Base-by-base conservation (phyloP, 2,329 filamentous ascomycete genomes). In the Metarhizium humberi region DNA sequence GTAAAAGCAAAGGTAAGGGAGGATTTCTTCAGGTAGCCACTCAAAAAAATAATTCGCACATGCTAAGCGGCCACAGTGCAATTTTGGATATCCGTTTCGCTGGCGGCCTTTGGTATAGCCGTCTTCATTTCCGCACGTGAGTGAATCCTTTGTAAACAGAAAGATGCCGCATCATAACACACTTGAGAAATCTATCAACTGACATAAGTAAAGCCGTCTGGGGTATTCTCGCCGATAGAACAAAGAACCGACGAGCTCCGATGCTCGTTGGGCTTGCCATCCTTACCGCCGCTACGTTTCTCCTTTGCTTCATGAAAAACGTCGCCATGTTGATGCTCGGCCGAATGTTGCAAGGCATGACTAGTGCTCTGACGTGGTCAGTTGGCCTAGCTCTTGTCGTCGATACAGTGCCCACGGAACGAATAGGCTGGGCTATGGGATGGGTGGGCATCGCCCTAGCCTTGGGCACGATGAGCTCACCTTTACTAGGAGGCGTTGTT, bases 321-420 rank as follows among this genome's bases (percentile, higher is more conserved):
- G 62, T 71, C 14, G 55, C 64, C 43, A 69, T 70, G 58, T 61
- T 71, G 18, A 59, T 71, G 52, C 54, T 66, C 38, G 69, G 67
- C 8, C 63, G 69, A 42, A 60, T 63, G 29, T 57, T 71, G 14
- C 69, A 71, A 53, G 69, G 69, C 43, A 57, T 67, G 51, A 67
- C 69, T 3, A 66, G 66, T 5, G 63, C 66, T 32, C 56, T 71
- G 25, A 71, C 67, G 6, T 71, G 69, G 69, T 70, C 67, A 16
- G 69, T 71, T 29, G 69, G 69, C 3, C 60, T 71, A 30, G 68
- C 69, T 10, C 64, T 71, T 7, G 65, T 71, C 50, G 65, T 70
- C 29, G 69, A 71, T 48, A 66, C 66, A 3, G 67, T 69, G 7
- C 63, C 69, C 36, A 59, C 57, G 8, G 65, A 63, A 6, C 62